Evolutionary conservation across 371 early-diverging fungal genomes (phyloP).

Genomic region (Zychaea mexicana): DNA sequence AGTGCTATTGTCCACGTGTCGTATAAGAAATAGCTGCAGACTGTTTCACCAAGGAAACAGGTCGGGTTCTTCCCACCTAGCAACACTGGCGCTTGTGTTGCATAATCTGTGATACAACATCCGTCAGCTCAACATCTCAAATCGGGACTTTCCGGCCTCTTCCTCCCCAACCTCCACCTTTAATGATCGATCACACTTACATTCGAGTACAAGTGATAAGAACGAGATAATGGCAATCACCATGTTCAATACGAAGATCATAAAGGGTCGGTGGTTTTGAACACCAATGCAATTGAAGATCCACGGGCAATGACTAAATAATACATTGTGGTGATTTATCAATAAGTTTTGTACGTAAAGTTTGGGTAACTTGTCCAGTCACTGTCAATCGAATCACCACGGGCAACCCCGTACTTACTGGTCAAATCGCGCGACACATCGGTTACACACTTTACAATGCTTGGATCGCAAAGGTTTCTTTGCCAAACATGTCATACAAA

Average conservation of each 20-base stretch:
- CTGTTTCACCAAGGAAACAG: slow-evolving; percentile 61
- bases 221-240: slow-evolving; percentile 61
- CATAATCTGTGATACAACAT: slow-evolving; percentile 23
- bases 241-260: slow-evolving; percentile 74
- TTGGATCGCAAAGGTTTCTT: slow-evolving; percentile 94
- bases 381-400: neutral
- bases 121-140: too few species aligned
- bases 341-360: too few species aligned
- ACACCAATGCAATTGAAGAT: slow-evolving; percentile 89
- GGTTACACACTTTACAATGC: slow-evolving; percentile 96
- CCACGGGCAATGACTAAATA: slow-evolving; percentile 99
- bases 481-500: slow-evolving; percentile 82
- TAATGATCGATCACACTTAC: slow-evolving; percentile 53
- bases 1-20: slow-evolving; percentile 75
- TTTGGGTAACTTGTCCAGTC: too few species aligned
- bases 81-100: slow-evolving; percentile 25
- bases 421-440: slow-evolving; percentile 98
- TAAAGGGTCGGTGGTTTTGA: slow-evolving; percentile 84
- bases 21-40: slow-evolving; percentile 75
- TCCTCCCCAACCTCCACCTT: neutral
- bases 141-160: too few species aligned
- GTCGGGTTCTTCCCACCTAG: slow-evolving; percentile 24
- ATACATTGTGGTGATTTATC: too few species aligned
- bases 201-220: slow-evolving; percentile 60
- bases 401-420: slow-evolving; percentile 62